Base-by-base conservation (phyloP, 768 basidiomycete species). In the Tylopilus intermedius region DNA sequence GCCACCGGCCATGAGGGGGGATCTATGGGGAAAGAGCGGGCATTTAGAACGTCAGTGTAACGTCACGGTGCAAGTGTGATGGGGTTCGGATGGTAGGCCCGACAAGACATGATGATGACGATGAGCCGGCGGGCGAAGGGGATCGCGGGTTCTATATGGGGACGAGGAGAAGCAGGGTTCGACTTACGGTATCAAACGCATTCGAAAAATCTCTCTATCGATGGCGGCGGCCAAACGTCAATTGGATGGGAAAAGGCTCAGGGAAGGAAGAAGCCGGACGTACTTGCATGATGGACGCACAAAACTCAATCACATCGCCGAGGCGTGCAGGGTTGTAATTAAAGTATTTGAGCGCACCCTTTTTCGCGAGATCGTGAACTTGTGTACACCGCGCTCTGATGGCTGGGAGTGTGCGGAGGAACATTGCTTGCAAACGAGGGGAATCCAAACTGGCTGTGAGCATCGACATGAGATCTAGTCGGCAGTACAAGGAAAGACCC, bases 1-100 rank as follows among this genome's bases (percentile, higher is more conserved):
- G 74, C 94, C 94, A 95, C 22, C 93, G 81, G 13, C 92, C 88
- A 61, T 94, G 91, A 13, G 90, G 88, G 4, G 84, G 83, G 37
- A 93, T 92, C 90, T 92, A 51, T 15, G 35, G 11, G 10, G 24
- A 5, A 47, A n/a, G 35, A 4, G 38, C n/a, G 18, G 38, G 38
- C 7, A 15, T 18, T 21, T 18, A 21, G 30, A 41, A 48, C 24
- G 41, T 51, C 45, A 58, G 37, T 6, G 35, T 4, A 18, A 53
- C 43, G 32, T 45, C 56, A 54, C 33, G 48, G 29, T 27, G 33
- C 18, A 8, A 4, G 18, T 39, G 38, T 39, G 38, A 21, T 39
- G 38, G n/a, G 38, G 37, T 32, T 26, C 13, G 22, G 37, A 35
- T 11, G 30, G 18, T 5, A n/a, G 29, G 7, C 24, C 45, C 44